Base-by-base conservation (phyloP, 2,329 filamentous ascomycete species). In the Drechslerella dactyloides region DNA sequence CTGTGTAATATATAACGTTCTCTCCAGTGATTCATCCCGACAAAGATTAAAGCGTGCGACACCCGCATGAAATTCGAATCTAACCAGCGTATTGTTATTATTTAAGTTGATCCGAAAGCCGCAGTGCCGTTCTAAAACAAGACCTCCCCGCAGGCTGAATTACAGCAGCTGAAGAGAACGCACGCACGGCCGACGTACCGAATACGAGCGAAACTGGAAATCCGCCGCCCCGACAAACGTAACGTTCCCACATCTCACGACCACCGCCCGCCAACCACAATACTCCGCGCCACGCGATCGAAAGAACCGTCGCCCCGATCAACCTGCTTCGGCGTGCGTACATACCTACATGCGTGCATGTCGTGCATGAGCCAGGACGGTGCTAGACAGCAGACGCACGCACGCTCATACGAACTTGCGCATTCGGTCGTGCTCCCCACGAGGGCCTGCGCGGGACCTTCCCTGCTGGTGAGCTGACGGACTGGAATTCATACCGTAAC, bases 121-220 rank as follows among this genome's bases (percentile, higher is more conserved):
- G n/a, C n/a, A n/a, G n/a, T n/a, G n/a, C n/a, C n/a, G n/a, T n/a
- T n/a, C n/a, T n/a, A n/a, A n/a, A n/a, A n/a, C n/a, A n/a, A n/a
- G n/a, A n/a, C n/a, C n/a, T n/a, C n/a, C n/a, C n/a, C n/a, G n/a
- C n/a, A n/a, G n/a, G n/a, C n/a, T n/a, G n/a, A n/a, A n/a, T n/a
- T n/a, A 27, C 11, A 5, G 23, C 23, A 11, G 2, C 10, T 53
- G 21, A 30, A 27, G 13, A 13, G 6, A n/a, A n/a, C 10, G 10
- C 2, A 15, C 3, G 17, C 19, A 35, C 21, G n/a, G 23, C 23
- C 33, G 50, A 13, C 53, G 50, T 52, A 40, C 48, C 55, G 68
- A 72, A 72, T 72, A 72, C 68, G 68, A 72, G 55, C 68, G 55
- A 65, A 72, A 60, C 46, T 54, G 68, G 68, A 23, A 72, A 72